Evolutionary conservation across 2,329 filamentous ascomycete genomes (phyloP), one percentile per base, ranked within the genome.

Genomic region (Scedosporium boydii): DNA sequence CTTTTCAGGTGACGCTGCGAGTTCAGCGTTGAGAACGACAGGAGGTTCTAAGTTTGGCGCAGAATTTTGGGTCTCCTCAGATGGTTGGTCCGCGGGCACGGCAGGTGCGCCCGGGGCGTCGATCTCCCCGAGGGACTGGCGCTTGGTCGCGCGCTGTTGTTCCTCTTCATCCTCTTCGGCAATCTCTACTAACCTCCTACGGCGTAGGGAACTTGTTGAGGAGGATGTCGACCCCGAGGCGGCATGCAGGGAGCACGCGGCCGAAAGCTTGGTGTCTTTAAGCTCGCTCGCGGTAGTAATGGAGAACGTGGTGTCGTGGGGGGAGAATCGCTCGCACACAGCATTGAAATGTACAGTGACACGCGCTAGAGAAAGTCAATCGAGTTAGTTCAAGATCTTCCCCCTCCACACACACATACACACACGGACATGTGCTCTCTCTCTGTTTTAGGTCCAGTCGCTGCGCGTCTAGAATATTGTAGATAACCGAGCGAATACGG

Each of bases 161-260:
- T 87, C 85, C 69, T 96, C 92, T 70, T 96, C 91, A 61, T 88
- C 90, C 76, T 95, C 90, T 75, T 98, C 95, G n/a, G 89, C 87
- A 72, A 98, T 97, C 76, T 96, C 93, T 77, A 93, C 88, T 68
- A 98, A 78, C 67, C 90, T 87, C 69, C 88, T 85, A 70, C 87
- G 83, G 64, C 89, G 85, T 66, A 92, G 79, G 4, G 91, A 96
- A 71, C 89, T 92, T 58, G 85, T 89, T 4, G 91, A 93, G 10
- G 93, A 96, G 27, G 89, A 91, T 67, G 87, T 90, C 21, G 93
- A 96, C 46, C 88, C 89, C 12, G 91, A 91, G 6, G 92, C 91
- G 46, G 93, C 89, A 75, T 97, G 92, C 61, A 97, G 80, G 53
- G 92, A 92, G 75, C 93, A 97, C 61, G 91, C 91, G 38, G 92